Evolutionary conservation across 345 rosid species (phyloP).

Genomic region (Streptanthus diversifolius): DNA sequence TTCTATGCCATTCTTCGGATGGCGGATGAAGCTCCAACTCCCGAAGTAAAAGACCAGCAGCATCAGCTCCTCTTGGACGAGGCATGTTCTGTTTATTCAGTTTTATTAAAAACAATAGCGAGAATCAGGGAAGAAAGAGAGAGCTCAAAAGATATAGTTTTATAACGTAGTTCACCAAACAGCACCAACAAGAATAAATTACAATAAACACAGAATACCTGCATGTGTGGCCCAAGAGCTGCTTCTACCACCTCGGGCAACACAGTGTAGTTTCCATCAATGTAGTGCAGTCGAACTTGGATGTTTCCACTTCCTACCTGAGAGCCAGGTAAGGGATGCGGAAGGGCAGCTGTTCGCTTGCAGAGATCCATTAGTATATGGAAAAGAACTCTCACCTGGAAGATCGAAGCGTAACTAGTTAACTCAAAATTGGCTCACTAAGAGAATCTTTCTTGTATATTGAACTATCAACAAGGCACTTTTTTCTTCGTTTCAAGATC

Average conservation of each 20-base stretch:
- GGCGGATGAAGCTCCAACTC: slow-evolving; percentile 98
- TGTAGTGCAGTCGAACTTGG: slow-evolving; percentile 96
- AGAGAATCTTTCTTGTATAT: not conserved
- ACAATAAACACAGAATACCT: slow-evolving; percentile 50
- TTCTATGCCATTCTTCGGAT: slow-evolving; percentile 98
- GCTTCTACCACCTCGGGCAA: slow-evolving; percentile 99
- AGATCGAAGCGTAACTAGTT: slow-evolving; percentile 6
- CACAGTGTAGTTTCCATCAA: slow-evolving; percentile 94
- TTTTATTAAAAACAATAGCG: not conserved
- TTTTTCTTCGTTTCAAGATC: not conserved
- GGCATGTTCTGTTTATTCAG: slow-evolving; percentile 81
- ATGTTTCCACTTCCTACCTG: slow-evolving; percentile 87
- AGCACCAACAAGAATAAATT: not conserved
- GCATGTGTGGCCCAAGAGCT: slow-evolving; percentile 99
- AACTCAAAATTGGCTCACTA: not conserved
- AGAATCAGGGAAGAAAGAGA: slow-evolving; percentile 11
- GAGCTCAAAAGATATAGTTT: not conserved
- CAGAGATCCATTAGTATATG: slow-evolving; percentile 98
- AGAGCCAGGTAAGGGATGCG: slow-evolving; percentile 86
- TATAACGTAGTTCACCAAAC: not conserved
- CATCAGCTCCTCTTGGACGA: slow-evolving; percentile 98
- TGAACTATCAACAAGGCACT: slow-evolving; percentile 10
- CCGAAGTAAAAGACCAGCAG: slow-evolving; percentile 92
- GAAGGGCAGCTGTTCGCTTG: slow-evolving; percentile 67
- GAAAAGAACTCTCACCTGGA: slow-evolving; percentile 95